A percentile compares a stretch with the other conserved stretches of the same genome.
These are phyloP conservation scores for Tillandsia fasciculata DNA, from an alignment of 176 grass and related monocot species.

Conservation along the genomic window DNA sequence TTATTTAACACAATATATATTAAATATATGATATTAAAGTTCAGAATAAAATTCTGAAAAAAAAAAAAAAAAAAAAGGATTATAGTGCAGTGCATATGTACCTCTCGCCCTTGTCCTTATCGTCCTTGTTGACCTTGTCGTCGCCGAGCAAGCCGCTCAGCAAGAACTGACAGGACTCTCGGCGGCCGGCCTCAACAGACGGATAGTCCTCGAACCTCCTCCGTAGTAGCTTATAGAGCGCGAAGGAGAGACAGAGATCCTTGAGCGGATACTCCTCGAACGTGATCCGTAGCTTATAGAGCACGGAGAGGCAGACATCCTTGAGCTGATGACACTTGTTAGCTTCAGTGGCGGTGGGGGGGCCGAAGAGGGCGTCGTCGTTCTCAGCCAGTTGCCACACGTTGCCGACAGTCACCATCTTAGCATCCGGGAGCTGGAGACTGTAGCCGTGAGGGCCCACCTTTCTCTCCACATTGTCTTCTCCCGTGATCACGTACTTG, in stretches of 20 bases:
- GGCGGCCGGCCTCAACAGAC: neutral
- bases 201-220: neutral
- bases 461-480: conserved; percentile 24
- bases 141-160: too few species aligned
- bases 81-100: too few species aligned
- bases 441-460: conserved; percentile 29
- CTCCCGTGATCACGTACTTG: conserved; percentile 18
- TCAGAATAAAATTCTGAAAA: too few species aligned
- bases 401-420: conserved; percentile 22
- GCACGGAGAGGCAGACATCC: too few species aligned
- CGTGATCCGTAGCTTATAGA: too few species aligned
- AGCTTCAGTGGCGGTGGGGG: too few species aligned
- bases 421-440: neutral
- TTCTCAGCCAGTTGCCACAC: conserved; percentile 17
- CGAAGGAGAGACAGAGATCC: conserved; percentile 12
- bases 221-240: neutral
- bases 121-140: too few species aligned
- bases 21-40: too few species aligned
- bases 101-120: too few species aligned
- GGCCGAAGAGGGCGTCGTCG: conserved; percentile 6
- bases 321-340: too few species aligned
- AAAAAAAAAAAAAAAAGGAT: too few species aligned
- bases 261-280: neutral
- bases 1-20: too few species aligned
- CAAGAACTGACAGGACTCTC: neutral